phyloP scores from a whole-genome alignment of 768 basidiomycete genomes.

The Lentinus brumalis region DNA sequence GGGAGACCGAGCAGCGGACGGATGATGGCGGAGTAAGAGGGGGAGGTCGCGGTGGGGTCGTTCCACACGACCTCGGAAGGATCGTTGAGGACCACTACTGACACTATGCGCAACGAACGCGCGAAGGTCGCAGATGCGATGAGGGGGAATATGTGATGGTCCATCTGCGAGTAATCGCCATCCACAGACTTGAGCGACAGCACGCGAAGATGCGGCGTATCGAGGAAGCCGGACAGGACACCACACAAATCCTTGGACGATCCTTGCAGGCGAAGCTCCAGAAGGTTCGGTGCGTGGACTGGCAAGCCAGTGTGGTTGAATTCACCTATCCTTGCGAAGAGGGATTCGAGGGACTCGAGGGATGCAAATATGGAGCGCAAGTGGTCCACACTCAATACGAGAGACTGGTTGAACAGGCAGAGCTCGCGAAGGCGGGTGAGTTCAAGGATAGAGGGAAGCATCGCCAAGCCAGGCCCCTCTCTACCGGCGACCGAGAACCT shows the following conservation, averaged over 20 bases:
- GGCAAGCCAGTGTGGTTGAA: neutral
- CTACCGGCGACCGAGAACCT: conserved; percentile 4
- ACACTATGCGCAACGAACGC: neutral
- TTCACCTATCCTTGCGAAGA: neutral
- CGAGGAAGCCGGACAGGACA: conserved; percentile 1
- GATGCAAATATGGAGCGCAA: neutral
- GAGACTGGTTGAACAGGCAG: neutral
- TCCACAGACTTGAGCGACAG: neutral
- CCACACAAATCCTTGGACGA: neutral
- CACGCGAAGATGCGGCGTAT: neutral
- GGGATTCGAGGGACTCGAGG: neutral
- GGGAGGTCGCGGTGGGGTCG: neutral
- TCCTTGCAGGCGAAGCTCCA: neutral
- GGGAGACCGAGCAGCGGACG: neutral
- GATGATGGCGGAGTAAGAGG: neutral
- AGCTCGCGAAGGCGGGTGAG: conserved; percentile 9
- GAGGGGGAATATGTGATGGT: neutral
- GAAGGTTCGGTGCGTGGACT: neutral
- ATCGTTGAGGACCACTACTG: neutral
- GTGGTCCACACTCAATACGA: neutral
- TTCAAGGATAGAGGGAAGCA: neutral
- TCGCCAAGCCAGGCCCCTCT: neutral
- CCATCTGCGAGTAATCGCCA: neutral
- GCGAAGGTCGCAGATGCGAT: neutral
- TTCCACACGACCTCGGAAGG: neutral